Percentiles rank a stretch among this genome's conserved stretches.
Conservation (phyloP, 371 early-diverging fungal genomes). For the Apophysomyces ossiformis region DNA sequence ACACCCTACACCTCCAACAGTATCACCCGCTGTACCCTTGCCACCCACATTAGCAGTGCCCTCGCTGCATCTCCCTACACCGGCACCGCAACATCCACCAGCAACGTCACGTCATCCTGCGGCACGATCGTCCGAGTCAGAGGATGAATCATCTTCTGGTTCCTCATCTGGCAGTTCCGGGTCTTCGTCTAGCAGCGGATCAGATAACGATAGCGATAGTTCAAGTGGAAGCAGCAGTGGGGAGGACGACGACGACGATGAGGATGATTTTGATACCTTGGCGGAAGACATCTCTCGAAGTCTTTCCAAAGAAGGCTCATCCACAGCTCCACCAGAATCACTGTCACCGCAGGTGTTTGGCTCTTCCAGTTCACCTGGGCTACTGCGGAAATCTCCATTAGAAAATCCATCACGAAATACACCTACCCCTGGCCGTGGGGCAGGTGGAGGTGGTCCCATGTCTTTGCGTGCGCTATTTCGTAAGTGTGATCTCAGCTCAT, state of each 20-base stretch:
- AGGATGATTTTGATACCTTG: conserved; percentile 23
- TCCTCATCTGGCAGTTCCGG: conserved; percentile 15
- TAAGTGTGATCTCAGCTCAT: conserved; percentile 1
- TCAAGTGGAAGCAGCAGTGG: conserved; percentile 17
- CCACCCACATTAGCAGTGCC: conserved; percentile 5
- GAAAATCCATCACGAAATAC: neutral
- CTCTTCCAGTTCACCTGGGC: conserved; percentile 10
- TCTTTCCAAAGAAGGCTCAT: conserved; percentile 10
- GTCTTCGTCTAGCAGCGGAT: conserved; percentile 13
- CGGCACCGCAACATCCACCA: neutral
- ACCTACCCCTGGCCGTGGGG: neutral
- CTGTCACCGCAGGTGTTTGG: neutral
- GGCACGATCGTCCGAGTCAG: conserved; percentile 2
- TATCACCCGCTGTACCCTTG: neutral
- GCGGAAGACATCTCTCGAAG: conserved; percentile 18
- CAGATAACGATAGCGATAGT: conserved; percentile 16
- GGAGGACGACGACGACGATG: conserved; percentile 12
- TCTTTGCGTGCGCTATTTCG: conserved; percentile 16
- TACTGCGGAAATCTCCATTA: conserved; percentile 4
- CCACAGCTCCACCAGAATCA: conserved; percentile 8
- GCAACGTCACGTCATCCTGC: neutral
- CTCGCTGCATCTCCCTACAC: conserved; percentile 10
- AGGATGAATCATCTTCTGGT: conserved; percentile 14
- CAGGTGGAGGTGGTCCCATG: conserved; percentile 7
- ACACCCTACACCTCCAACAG: neutral